These are phyloP conservation scores for Parafenestella ontariensis DNA, from an alignment of 2,329 filamentous ascomycete genomes.

Conservation along the genomic window DNA sequence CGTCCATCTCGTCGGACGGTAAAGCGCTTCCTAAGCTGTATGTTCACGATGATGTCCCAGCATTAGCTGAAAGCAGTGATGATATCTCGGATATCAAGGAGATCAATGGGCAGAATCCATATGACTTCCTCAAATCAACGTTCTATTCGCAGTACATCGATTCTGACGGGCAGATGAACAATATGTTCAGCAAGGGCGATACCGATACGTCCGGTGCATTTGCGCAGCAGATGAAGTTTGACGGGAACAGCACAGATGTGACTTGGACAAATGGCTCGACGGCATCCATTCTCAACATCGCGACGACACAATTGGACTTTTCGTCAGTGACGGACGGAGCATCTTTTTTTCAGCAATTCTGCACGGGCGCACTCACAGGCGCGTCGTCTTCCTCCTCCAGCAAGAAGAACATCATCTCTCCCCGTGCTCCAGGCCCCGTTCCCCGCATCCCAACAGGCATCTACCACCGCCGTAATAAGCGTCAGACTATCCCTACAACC, in stretches of 20 bases:
- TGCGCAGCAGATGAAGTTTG: slow-evolving; percentile 21
- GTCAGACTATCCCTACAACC: slow-evolving; percentile 16
- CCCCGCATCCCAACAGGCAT: slow-evolving; percentile 32
- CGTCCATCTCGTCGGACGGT: slow-evolving; percentile 42
- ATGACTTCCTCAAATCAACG: slow-evolving; percentile 29
- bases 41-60: slow-evolving; percentile 24
- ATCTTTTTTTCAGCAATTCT: slow-evolving; percentile 49
- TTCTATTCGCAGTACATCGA: slow-evolving; percentile 29
- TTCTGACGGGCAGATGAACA: slow-evolving; percentile 30
- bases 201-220: slow-evolving; percentile 26
- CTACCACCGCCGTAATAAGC: slow-evolving; percentile 26
- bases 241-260: slow-evolving; percentile 31
- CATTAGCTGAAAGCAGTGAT: slow-evolving; percentile 13
- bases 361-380: slow-evolving; percentile 19
- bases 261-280: slow-evolving; percentile 43
- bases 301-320: slow-evolving; percentile 29
- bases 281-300: slow-evolving; percentile 22
- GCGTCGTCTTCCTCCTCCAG: slow-evolving; percentile 1
- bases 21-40: slow-evolving; percentile 45
- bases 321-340: slow-evolving; percentile 41
- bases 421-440: slow-evolving; percentile 13
- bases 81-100: slow-evolving; percentile 34
- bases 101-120: slow-evolving; percentile 37
- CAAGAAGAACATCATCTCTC: slow-evolving; percentile 12
- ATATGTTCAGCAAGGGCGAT: slow-evolving; percentile 32